phyloP scores from a whole-genome alignment of 805 yeast genomes.

The Wickerhamomyces chaumierensis region DNA sequence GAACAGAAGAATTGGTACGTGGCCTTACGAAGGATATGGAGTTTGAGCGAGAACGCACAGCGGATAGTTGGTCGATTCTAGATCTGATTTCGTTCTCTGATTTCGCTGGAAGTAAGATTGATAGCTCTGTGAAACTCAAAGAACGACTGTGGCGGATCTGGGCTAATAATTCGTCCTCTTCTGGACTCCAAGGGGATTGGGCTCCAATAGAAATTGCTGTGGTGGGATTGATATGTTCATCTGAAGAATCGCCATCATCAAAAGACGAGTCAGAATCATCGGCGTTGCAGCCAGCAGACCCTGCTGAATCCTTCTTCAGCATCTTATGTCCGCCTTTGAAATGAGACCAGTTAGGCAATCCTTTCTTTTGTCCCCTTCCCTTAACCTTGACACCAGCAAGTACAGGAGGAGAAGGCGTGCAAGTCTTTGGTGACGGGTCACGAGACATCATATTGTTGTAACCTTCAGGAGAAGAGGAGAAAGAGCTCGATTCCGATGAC shows the following conservation, averaged over 20 bases:
- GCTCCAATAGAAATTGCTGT: too few species aligned
- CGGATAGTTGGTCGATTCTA: slow-evolving; percentile 39
- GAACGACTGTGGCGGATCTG: slow-evolving; percentile 40
- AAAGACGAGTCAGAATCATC: slow-evolving; percentile 1
- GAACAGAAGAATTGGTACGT: neutral
- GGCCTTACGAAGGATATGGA: neutral
- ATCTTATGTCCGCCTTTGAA: slow-evolving; percentile 1
- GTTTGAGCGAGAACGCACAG: neutral
- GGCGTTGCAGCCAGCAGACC: neutral
- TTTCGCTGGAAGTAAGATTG: slow-evolving; percentile 60
- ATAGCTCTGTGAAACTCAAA: slow-evolving; percentile 59
- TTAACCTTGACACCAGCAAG: too few species aligned
- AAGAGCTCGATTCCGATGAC: neutral
- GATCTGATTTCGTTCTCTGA: slow-evolving; percentile 65
- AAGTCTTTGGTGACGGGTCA: neutral
- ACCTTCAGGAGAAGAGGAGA: neutral
- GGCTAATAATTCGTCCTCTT: slow-evolving; percentile 60
- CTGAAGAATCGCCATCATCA: slow-evolving; percentile 3
- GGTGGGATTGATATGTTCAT: neutral
- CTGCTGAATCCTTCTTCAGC: slow-evolving; percentile 1
- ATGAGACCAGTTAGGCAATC: slow-evolving; percentile 1
- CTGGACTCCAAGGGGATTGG: slow-evolving; percentile 38
- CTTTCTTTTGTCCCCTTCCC: too few species aligned
- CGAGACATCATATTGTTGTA: neutral
- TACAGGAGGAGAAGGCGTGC: neutral